Evolutionary conservation across 176 grass and related monocot genomes (phyloP).

Genomic region (Zoysia japonica): DNA sequence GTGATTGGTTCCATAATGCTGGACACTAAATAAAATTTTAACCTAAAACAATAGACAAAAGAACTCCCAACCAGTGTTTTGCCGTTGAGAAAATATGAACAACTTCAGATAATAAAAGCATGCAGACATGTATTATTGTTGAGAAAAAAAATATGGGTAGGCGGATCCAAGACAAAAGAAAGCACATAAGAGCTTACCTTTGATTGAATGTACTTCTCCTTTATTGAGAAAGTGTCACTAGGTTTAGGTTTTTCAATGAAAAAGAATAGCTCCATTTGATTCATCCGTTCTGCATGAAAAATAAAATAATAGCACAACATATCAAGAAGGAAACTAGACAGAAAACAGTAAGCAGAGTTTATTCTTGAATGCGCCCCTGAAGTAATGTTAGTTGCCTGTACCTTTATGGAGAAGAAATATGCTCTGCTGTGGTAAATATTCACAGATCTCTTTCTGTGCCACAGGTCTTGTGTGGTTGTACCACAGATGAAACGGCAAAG

Average conservation of each 20-base stretch:
- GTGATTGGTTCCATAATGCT: neutral
- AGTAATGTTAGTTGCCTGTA: neutral
- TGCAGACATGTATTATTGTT: slow-evolving; percentile 10
- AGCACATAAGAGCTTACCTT: slow-evolving; percentile 64
- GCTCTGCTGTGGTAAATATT: slow-evolving; percentile 1
- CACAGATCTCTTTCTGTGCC: neutral
- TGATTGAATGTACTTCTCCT: slow-evolving; percentile 91
- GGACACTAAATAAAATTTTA: slow-evolving; percentile 14
- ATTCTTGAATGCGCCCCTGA: neutral
- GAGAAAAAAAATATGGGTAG: slow-evolving; percentile 24
- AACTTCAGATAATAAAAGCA: slow-evolving; percentile 13
- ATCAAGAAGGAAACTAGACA: slow-evolving; percentile 27
- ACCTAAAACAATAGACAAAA: neutral
- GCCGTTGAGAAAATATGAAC: neutral
- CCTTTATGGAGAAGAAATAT: neutral
- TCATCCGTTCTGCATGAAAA: slow-evolving; percentile 61
- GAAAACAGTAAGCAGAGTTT: slow-evolving; percentile 17
- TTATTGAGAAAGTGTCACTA: slow-evolving; percentile 78
- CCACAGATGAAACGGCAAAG: slow-evolving; percentile 14
- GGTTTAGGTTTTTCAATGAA: slow-evolving; percentile 82
- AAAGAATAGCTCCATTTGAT: slow-evolving; percentile 51
- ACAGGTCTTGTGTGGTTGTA: neutral
- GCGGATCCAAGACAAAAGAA: slow-evolving; percentile 13
- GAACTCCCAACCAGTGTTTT: slow-evolving; percentile 3
- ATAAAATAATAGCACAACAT: slow-evolving; percentile 11